phyloP scores from a whole-genome alignment of 2,329 filamentous ascomycete genomes.

The Coniochaeta hoffmannii region DNA sequence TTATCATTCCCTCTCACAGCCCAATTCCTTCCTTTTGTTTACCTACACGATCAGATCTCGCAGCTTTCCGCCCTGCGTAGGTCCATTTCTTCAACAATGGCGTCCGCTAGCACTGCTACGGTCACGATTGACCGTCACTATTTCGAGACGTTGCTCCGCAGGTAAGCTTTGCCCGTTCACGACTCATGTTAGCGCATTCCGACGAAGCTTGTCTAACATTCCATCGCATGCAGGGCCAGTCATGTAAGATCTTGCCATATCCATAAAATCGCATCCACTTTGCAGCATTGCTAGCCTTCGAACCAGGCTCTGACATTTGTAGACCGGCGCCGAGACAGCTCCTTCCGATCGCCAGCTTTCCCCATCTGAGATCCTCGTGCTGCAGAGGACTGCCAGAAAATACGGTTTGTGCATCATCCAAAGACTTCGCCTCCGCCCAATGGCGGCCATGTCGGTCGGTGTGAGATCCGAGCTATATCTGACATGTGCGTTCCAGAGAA shows the following conservation, averaged over 20 bases:
- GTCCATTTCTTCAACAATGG: background rate
- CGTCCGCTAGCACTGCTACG: background rate
- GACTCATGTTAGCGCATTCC: background rate
- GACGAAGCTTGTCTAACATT: conserved; percentile 2
- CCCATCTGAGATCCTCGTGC: conserved; percentile 51
- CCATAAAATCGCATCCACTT: background rate
- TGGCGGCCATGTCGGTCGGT: background rate
- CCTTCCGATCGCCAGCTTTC: conserved; percentile 37
- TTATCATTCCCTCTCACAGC: too few relatives aligned
- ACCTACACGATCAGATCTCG: background rate
- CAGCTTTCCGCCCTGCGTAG: background rate
- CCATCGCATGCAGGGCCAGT: conserved; percentile 5
- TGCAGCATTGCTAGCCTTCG: background rate
- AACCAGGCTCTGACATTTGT: conserved; percentile 6
- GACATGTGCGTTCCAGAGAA: conserved; percentile 23
- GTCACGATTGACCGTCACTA: conserved; percentile 54
- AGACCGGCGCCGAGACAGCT: conserved; percentile 9
- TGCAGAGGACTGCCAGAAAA: conserved; percentile 44
- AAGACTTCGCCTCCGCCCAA: background rate
- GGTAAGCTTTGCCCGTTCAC: conserved; percentile 34
- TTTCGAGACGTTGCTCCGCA: conserved; percentile 53
- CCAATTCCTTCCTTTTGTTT: background rate
- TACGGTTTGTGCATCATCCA: conserved; percentile 37
- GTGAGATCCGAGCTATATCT: background rate
- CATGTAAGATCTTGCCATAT: background rate